Evolutionary conservation across 1,284 basidiomycete genomes (phyloP), one percentile per base, ranked within the genome.

Genomic region (Psilocybe mexicana): DNA sequence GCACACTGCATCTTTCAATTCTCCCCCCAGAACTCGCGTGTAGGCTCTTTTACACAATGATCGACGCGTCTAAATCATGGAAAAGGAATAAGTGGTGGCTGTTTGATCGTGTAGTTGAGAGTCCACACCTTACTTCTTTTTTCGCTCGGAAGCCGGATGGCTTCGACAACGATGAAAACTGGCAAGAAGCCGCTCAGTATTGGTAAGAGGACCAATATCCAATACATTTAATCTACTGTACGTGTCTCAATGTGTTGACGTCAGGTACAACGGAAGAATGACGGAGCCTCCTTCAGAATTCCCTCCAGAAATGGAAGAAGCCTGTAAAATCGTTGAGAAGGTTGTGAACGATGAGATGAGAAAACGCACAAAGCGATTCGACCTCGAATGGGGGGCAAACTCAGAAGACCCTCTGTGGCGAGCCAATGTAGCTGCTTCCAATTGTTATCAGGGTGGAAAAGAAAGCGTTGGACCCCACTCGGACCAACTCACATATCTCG

Each of bases 371-470:
- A 68, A 74, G 52, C 82, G 87, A 8, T 90, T 85, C 69, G 80
- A 83, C 1, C 74, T 89, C 2, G 94, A 97, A 72, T 96, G 90
- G 84, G 80, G 72, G 14, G 77, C 74, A 3, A 65, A 55, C 6
- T 26, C 64, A 24, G 54, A 66, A 11, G 72, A 74, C 26, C 69
- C 80, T 43, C 69, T 76, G 11, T 98, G 95, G 95, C 78, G 83
- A 48, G 93, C 95, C 0, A 96, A 95, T 66, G 92, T 96, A 25
- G 94, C 94, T 3, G 95, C 93, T 0, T 86, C 93, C 2, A 98
- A 98, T 68, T 88, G 92, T 64, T 98, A 97, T 67, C 83, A 88
- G 75, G 95, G 94, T 2, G 82, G 84, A 6, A 88, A 88, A 63
- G 92, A 94, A 69, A 87, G 86, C 53, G 93, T 96, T 2, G 94